Conservation (phyloP, 1,284 basidiomycete species). For the Ganoderma lucidum region DNA sequence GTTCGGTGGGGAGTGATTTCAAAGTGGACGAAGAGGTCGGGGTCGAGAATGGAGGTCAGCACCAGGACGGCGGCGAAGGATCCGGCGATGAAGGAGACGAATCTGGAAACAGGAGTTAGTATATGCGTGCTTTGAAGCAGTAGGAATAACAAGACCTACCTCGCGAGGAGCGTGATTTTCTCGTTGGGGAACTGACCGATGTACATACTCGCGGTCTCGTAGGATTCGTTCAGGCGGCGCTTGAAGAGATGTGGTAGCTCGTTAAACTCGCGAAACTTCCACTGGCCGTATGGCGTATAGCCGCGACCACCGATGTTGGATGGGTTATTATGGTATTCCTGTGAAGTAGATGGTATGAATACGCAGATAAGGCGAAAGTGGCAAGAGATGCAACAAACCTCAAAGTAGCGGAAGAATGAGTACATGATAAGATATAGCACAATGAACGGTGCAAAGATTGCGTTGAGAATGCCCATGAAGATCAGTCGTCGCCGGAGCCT, state of each 20-base stretch:
- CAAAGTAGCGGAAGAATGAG: conserved; percentile 99
- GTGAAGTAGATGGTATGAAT: conserved; percentile 13
- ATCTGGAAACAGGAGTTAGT: conserved; percentile 54
- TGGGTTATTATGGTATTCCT: conserved; percentile 99
- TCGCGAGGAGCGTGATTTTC: conserved; percentile 87
- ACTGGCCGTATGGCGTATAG: conserved; percentile 95
- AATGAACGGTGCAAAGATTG: conserved; percentile 96
- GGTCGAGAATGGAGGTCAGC: conserved; percentile 90
- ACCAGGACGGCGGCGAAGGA: conserved; percentile 96
- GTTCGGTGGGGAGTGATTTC: conserved; percentile 95
- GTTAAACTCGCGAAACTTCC: conserved; percentile 99
- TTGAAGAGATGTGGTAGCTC: conserved; percentile 95
- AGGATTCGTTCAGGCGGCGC: conserved; percentile 86
- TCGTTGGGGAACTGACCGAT: conserved; percentile 98
- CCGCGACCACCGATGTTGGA: conserved; percentile 91
- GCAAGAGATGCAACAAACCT: conserved; percentile 59
- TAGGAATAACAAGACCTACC: conserved; percentile 53
- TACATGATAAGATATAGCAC: conserved; percentile 97
- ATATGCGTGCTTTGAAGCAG: background rate
- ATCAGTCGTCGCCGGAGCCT: conserved; percentile 89
- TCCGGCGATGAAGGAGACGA: conserved; percentile 95
- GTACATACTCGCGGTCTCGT: conserved; percentile 92
- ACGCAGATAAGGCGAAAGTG: background rate
- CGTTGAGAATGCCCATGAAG: conserved; percentile 96
- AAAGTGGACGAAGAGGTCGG: conserved; percentile 92